These are phyloP conservation scores for Blastocystis sp. DNA, from an alignment of 352 stramenopile species.

Conservation along the genomic window DNA sequence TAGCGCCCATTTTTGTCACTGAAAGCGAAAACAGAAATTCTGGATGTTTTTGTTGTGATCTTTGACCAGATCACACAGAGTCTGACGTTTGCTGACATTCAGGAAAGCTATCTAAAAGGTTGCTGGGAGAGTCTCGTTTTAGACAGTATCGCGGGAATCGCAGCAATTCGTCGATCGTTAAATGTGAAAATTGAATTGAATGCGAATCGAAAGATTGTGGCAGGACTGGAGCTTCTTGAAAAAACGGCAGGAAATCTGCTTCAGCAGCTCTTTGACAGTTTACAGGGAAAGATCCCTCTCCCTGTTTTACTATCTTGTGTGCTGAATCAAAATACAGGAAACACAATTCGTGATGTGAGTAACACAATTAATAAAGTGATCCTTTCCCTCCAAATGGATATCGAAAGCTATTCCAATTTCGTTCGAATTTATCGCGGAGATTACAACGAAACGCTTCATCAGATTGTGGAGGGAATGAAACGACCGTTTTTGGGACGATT, in stretches of 20 bases:
- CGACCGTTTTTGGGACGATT: background rate
- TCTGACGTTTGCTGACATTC: background rate
- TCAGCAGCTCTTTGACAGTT: background rate
- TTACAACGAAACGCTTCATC: background rate
- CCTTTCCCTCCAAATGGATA: slow-evolving; percentile 9
- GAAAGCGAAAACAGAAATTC: background rate
- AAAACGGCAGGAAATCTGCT: background rate
- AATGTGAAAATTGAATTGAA: slow-evolving; percentile 24
- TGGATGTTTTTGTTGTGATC: background rate
- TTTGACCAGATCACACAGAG: background rate
- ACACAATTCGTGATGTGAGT: slow-evolving; percentile 4
- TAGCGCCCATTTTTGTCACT: background rate
- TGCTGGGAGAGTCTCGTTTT: background rate
- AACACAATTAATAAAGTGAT: slow-evolving; percentile 17
- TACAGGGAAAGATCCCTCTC: background rate
- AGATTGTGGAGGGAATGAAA: background rate
- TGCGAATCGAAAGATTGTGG: slow-evolving; percentile 18
- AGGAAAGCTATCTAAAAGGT: background rate
- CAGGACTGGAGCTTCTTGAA: background rate
- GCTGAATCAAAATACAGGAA: background rate
- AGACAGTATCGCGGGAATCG: background rate
- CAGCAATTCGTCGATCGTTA: background rate
- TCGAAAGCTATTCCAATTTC: background rate
- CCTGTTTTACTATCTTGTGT: background rate
- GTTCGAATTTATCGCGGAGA: slow-evolving; percentile 40